These are phyloP conservation scores for Nakazawaea ernobii DNA, from an alignment of 805 yeast species.

Conservation along the genomic window DNA sequence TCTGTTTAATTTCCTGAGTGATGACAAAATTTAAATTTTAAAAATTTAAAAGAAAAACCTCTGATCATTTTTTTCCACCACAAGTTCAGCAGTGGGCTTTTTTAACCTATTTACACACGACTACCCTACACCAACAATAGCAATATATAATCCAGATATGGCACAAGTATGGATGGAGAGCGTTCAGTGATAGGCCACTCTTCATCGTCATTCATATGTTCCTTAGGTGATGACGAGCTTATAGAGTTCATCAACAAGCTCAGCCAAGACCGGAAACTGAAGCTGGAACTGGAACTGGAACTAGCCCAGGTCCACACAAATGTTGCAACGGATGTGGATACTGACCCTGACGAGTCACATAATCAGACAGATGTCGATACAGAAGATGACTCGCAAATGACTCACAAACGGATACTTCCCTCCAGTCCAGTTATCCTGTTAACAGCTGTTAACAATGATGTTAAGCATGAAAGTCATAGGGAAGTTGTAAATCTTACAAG, in stretches of 20 bases:
- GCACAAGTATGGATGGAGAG: slow-evolving; percentile 5
- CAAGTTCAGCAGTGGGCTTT: too few species aligned
- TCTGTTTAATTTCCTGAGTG: too few species aligned
- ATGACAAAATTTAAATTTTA: too few species aligned
- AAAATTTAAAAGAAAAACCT: too few species aligned
- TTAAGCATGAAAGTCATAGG: neutral
- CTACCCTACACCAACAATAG: too few species aligned
- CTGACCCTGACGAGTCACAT: neutral
- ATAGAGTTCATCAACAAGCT: slow-evolving; percentile 28
- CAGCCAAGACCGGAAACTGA: slow-evolving; percentile 21
- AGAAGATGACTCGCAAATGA: slow-evolving; percentile 6
- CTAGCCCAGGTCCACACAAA: slow-evolving; percentile 6
- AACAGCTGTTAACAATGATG: neutral
- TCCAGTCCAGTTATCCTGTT: neutral
- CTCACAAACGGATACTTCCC: neutral
- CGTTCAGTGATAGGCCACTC: neutral
- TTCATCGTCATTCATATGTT: slow-evolving; percentile 16
- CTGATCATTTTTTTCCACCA: too few species aligned
- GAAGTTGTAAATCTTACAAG: neutral
- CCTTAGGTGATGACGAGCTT: slow-evolving; percentile 33
- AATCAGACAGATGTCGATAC: slow-evolving; percentile 1
- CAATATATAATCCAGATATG: too few species aligned
- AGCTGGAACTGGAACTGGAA: neutral
- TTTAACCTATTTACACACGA: too few species aligned
- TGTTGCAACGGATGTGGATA: slow-evolving; percentile 11